Base-by-base conservation (phyloP, 1,284 basidiomycete genomes). In the Kalmanozyma brasiliensis region DNA sequence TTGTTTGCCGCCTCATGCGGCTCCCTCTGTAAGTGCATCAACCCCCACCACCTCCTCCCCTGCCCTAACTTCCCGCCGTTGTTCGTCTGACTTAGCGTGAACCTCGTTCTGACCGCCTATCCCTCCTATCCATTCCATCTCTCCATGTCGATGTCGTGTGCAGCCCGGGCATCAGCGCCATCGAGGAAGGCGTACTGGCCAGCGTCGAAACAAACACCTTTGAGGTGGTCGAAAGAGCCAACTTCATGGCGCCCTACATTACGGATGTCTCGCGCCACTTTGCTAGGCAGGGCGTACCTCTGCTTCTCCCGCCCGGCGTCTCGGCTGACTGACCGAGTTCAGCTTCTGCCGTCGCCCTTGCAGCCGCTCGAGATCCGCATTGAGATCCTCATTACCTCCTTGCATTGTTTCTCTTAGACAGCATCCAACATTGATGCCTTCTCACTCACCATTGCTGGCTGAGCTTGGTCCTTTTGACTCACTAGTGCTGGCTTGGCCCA, bases 201-300 rank as follows among this genome's bases (percentile, higher is more conserved):
- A 43, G 45, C 6, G 49, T 58, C 10, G 41, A 58, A 29, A 73
- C 70, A 4, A 33, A 65, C 4, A 22, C 53, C 14, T 71, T 76
- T n/a, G 49, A 67, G 10, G 71, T 76, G 13, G 60, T 74, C 35
- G 36, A 57, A 19, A 29, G 67, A 8, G 16, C 2, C 37, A 38
- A 59, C 4, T 76, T 63, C 34, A 53, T 32, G 2, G 70, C 69
- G 4, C 62, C 73, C 13, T 60, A 70, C 45, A 71, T 76, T 36
- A 76, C 73, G 23, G 68, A 73, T 17, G 17, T 76, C 17, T 74
- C 73, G 22, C 55, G 72, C 13, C 68, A 74, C 52, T 66, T 76
- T 62, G 73, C 71, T 3, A 51, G 63, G 14, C 67, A 74, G 36
- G 73, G 73, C 6, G 73, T 68, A 2, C 55, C 68, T 1, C 51